Percentiles rank a stretch among this genome's conserved stretches.
phyloP scores from a whole-genome alignment of 441 rosid genomes.

The Brassica balearica region DNA sequence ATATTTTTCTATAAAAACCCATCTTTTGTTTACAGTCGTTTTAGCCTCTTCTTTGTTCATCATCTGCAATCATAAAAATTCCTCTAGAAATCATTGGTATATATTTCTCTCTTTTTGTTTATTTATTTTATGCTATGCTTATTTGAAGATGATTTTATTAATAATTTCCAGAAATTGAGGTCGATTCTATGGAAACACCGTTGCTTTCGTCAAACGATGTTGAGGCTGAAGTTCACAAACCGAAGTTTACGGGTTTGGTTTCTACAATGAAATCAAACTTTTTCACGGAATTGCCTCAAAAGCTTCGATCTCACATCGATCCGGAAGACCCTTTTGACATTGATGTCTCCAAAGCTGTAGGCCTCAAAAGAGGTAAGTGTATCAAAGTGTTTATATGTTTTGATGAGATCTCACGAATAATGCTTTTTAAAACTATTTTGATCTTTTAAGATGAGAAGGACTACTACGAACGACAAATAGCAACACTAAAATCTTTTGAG shows the following conservation, averaged over 20 bases:
- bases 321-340: slow-evolving; percentile 52
- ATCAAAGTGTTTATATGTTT: slow-evolving; percentile 1
- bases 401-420: slow-evolving; percentile 8
- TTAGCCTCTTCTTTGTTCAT: slow-evolving; percentile 31
- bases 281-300: slow-evolving; percentile 58
- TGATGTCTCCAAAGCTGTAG: slow-evolving; percentile 51
- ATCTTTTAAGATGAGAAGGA: slow-evolving; percentile 70
- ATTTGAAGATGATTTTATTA: slow-evolving; percentile 12
- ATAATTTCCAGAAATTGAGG: slow-evolving; percentile 35
- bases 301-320: slow-evolving; percentile 59
- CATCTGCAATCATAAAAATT: slow-evolving; percentile 20
- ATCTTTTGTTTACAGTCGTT: slow-evolving; percentile 1
- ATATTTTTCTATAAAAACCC: slow-evolving; percentile 26
- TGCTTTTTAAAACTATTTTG: not conserved
- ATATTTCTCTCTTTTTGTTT: not conserved
- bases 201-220: slow-evolving; percentile 39
- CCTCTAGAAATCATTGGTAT: slow-evolving; percentile 14
- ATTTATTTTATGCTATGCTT: not conserved
- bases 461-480: slow-evolving; percentile 76
- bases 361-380: slow-evolving; percentile 55
- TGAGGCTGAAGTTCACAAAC: slow-evolving; percentile 23
- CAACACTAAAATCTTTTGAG: slow-evolving; percentile 76
- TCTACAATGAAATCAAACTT: slow-evolving; percentile 51
- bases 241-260: slow-evolving; percentile 30
- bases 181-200: slow-evolving; percentile 37